Evolutionary conservation across 139 green algal species (phyloP), one percentile per base, ranked within the genome.

Genomic region (Ostreobium quekettii): DNA sequence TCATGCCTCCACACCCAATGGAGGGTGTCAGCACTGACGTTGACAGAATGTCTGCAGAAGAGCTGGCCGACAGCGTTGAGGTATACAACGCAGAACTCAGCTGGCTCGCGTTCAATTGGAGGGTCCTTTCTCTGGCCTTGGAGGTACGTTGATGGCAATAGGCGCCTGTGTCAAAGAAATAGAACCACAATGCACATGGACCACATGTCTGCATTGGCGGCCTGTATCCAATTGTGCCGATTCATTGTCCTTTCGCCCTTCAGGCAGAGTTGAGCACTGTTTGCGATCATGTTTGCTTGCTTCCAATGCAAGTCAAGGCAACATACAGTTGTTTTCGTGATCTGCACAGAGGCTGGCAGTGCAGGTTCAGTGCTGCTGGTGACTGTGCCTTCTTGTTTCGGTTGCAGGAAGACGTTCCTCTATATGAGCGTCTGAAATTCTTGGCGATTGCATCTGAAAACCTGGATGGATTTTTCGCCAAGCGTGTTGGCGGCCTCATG

Each of bases 61-160:
- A 68, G 4, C 35, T 68, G 8, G 30, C 7, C 11, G 4, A 53
- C 4, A 48, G 37, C 36, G 61, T 57, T 56, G 61, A 68, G 8
- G 61, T 68, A 26, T 80, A 76, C 48, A 80, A 83, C 37, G 32
- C 47, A 15, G 74, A 83, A 67, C 56, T 80, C 48, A 64, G 58
- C 31, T 87, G 81, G 81, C 53, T 87, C 11, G 47, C 80, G 46
- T 87, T 87, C 75, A 87, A 87, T 66, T 87, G 81, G 81, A 64
- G 81, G 30, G 81, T 87, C 28, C 70, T 85, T 4, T 36, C 62
- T 30, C 66, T 79, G 58, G 79, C 81, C 26, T 11, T 77, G 3
- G 31, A 81, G 26, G 61, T 65, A 48, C 2, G 60, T 2, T 26
- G 2, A 60, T 47, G n/a, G n/a, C n/a, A n/a, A n/a, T n/a, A n/a